Percentiles rank a stretch among this genome's conserved stretches.
Evolutionary conservation across 2,329 filamentous ascomycete genomes (phyloP).

Genomic region (Neurospora sp.): DNA sequence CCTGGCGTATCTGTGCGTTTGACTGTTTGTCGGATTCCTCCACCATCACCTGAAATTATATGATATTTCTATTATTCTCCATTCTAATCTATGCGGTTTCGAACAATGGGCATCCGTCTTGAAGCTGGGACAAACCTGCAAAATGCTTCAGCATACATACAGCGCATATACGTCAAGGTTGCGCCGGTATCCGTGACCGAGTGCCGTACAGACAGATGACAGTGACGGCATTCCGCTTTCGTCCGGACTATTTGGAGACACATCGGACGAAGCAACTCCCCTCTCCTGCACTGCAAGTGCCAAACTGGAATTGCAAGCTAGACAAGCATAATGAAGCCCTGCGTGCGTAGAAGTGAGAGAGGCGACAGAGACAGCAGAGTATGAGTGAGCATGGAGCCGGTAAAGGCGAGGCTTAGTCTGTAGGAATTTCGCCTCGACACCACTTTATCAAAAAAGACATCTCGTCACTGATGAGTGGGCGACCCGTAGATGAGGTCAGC

Average conservation of each 20-base stretch:
- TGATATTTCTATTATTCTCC: background rate
- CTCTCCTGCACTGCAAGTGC: background rate
- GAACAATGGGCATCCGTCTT: background rate
- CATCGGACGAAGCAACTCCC: background rate
- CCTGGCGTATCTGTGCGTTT: background rate
- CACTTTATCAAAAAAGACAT: background rate
- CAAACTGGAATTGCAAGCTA: background rate
- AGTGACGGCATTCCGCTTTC: background rate
- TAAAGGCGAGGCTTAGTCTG: background rate
- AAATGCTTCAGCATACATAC: background rate
- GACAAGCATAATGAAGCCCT: background rate
- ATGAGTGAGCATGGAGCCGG: background rate
- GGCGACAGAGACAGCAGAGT: background rate
- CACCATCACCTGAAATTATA: background rate
- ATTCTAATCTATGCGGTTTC: background rate
- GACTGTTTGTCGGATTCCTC: background rate
- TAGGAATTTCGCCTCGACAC: background rate
- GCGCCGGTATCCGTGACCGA: background rate
- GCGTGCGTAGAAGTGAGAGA: background rate
- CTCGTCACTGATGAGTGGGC: background rate
- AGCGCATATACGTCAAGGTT: background rate
- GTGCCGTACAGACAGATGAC: background rate
- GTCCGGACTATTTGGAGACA: background rate
- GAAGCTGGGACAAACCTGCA: background rate
- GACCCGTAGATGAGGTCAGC: background rate